Conservation (phyloP, 768 basidiomycete species). For the Cyclocybe cylindracea region DNA sequence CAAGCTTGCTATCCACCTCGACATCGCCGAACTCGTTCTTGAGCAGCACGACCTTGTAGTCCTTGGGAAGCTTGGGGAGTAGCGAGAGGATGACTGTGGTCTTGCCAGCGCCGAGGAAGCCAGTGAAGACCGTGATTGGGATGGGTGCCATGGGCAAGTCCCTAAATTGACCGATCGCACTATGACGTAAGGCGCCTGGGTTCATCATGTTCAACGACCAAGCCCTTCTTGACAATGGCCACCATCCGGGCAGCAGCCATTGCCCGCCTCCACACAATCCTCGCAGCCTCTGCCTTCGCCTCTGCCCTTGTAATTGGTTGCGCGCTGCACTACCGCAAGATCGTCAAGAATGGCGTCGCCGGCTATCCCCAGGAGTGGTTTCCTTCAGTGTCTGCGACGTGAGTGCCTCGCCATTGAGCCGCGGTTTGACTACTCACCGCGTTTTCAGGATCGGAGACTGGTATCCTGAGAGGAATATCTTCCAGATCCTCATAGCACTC, state of each 20-base stretch:
- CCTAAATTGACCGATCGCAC: not conserved
- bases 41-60: slow-evolving; percentile 86
- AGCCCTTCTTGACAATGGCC: slow-evolving; percentile 3
- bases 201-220: not conserved
- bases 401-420: slow-evolving; percentile 25
- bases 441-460: slow-evolving; percentile 79
- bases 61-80: slow-evolving; percentile 76
- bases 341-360: slow-evolving; percentile 84
- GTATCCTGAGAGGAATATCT: slow-evolving; percentile 83
- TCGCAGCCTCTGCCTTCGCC: slow-evolving; percentile 67
- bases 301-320: slow-evolving; percentile 65
- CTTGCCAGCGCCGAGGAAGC: slow-evolving; percentile 85
- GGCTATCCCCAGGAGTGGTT: slow-evolving; percentile 89
- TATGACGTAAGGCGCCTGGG: too few species aligned
- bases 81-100: slow-evolving; percentile 82
- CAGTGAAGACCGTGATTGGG: slow-evolving; percentile 95
- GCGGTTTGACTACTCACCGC: not conserved
- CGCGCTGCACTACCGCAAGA: slow-evolving; percentile 75
- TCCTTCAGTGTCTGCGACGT: slow-evolving; percentile 88
- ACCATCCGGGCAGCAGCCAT: slow-evolving; percentile 53
- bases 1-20: slow-evolving; percentile 92
- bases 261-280: slow-evolving; percentile 62
- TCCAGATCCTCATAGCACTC: slow-evolving; percentile 86
- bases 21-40: slow-evolving; percentile 98
- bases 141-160: slow-evolving; percentile 39